A percentile compares a stretch with the other conserved stretches of the same genome.
These are phyloP conservation scores for Neofusicoccum sp. DNA, from an alignment of 2,329 filamentous ascomycete genomes.

Conservation along the genomic window DNA sequence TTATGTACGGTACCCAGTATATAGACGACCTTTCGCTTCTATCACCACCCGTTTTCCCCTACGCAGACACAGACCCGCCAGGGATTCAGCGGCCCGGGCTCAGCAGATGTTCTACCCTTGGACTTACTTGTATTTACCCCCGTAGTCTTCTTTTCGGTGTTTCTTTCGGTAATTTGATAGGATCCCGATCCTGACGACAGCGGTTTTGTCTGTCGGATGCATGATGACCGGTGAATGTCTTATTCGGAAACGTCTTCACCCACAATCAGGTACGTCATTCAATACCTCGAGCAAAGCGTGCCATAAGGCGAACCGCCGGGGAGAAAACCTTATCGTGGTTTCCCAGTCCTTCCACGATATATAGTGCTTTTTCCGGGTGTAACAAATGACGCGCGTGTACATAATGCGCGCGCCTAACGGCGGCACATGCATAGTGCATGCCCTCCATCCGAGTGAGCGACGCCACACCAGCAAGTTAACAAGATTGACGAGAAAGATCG, in stretches of 20 bases:
- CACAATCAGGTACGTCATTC: too few species aligned
- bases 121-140: background rate
- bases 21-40: constrained; percentile 10
- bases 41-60: background rate
- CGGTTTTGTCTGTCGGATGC: background rate
- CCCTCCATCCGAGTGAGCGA: background rate
- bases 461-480: background rate
- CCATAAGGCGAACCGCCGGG: background rate
- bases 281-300: too few species aligned
- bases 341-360: background rate
- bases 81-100: background rate
- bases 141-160: background rate
- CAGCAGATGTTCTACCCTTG: background rate
- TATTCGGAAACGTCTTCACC: background rate
- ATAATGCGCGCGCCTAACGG: background rate
- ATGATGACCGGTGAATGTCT: background rate
- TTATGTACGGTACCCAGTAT: constrained; percentile 15
- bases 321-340: background rate
- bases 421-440: background rate
- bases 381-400: background rate
- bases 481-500: background rate
- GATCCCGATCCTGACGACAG: background rate
- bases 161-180: constrained; percentile 4
- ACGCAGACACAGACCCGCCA: background rate
- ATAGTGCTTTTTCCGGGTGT: background rate